phyloP scores from a whole-genome alignment of 306 rosid species.

The Dryas octopetala region DNA sequence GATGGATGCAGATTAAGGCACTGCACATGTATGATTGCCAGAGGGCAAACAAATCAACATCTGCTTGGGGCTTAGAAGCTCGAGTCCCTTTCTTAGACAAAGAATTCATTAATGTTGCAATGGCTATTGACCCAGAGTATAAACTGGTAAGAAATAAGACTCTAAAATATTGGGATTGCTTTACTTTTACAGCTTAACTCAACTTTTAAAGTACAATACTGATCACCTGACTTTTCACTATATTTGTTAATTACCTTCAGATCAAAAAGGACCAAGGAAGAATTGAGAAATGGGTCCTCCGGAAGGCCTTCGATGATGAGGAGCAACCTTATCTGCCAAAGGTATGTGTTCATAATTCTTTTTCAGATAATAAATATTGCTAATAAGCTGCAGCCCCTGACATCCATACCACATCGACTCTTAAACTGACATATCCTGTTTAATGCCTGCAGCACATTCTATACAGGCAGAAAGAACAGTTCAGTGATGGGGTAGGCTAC shows the following conservation, averaged over 20 bases:
- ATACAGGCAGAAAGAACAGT: conserved; percentile 94
- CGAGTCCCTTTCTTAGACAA: conserved; percentile 94
- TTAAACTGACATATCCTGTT: conserved; percentile 9
- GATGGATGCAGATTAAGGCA: conserved; percentile 73
- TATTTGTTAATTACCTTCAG: conserved; percentile 38
- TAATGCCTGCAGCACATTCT: conserved; percentile 68
- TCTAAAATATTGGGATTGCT: background rate
- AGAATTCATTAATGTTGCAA: conserved; percentile 70
- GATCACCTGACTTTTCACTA: conserved; percentile 2
- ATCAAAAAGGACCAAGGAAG: conserved; percentile 70
- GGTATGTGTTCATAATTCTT: conserved; percentile 34
- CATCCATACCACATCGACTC: background rate
- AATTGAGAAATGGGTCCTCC: conserved; percentile 85
- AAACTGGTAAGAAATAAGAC: conserved; percentile 59
- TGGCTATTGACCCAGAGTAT: conserved; percentile 77
- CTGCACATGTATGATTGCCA: conserved; percentile 82
- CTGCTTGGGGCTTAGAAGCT: conserved; percentile 97
- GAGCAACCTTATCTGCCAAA: conserved; percentile 88
- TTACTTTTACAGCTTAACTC: background rate
- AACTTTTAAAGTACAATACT: background rate
- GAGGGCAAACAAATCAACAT: conserved; percentile 88
- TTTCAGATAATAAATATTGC: background rate
- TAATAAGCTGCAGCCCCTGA: background rate
- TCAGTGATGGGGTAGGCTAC: conserved; percentile 97
- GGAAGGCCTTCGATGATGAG: conserved; percentile 93